A percentile compares a stretch with the other conserved stretches of the same genome.
phyloP scores from a whole-genome alignment of 2,329 filamentous ascomycete genomes.

The Cordyceps fumosorosea region DNA sequence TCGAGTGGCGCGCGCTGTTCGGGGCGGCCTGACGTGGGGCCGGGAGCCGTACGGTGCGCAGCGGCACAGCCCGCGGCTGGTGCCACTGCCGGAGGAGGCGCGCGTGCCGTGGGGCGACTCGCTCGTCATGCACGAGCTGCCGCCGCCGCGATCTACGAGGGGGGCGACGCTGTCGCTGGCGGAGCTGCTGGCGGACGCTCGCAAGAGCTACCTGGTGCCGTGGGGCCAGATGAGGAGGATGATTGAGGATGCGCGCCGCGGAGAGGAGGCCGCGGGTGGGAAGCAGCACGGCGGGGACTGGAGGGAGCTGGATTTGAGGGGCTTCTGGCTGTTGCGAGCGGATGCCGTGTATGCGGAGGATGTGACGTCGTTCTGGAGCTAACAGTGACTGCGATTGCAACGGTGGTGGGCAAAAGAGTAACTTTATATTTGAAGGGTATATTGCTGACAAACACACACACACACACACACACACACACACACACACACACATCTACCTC shows the following conservation, averaged over 20 bases:
- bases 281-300: neutral
- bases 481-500: slow-evolving; percentile 13
- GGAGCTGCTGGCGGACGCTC: neutral
- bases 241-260: neutral
- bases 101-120: neutral
- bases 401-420: neutral
- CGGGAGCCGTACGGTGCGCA: slow-evolving; percentile 3
- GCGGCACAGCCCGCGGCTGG: neutral
- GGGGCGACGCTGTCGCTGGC: neutral
- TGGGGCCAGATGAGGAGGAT: neutral
- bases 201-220: neutral
- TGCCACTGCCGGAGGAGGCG: neutral
- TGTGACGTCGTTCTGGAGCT: neutral
- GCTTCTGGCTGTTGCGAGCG: neutral
- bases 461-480: too few relatives aligned
- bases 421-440: neutral
- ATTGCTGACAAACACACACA: too few relatives aligned
- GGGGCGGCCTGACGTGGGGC: neutral
- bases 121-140: neutral
- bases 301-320: neutral
- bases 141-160: too few relatives aligned
- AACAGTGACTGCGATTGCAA: neutral
- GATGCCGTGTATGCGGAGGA: neutral
- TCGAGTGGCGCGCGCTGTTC: slow-evolving; percentile 14
- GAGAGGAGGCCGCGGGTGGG: neutral